Percentiles rank a stretch among this genome's conserved stretches.
These are phyloP conservation scores for Ustilago shanxiensis DNA, from an alignment of 1,284 basidiomycete genomes.

Conservation along the genomic window DNA sequence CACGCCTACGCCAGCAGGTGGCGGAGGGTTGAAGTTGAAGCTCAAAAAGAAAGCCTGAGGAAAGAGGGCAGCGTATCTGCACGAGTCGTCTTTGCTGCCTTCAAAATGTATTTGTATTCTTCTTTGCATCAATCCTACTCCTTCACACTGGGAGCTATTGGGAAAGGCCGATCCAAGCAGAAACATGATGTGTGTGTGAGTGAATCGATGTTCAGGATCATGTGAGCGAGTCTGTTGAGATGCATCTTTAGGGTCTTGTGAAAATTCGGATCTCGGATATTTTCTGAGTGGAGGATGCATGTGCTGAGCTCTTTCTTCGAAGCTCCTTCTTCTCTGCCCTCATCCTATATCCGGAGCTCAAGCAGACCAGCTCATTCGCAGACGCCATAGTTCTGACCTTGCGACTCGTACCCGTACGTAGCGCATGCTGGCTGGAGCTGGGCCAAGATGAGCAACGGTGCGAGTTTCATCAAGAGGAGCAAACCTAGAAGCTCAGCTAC, in stretches of 20 bases:
- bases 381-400: not conserved
- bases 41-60: constrained; percentile 52
- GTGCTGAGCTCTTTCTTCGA: constrained; percentile 7
- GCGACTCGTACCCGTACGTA: too few species aligned
- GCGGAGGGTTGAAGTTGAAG: constrained; percentile 48
- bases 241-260: constrained; percentile 2
- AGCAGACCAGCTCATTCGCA: not conserved
- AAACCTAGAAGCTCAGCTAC: constrained; percentile 32
- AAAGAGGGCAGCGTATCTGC: too few species aligned
- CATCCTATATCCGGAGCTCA: not conserved
- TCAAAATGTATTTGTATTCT: constrained; percentile 28
- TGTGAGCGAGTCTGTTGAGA: not conserved
- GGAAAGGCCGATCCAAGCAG: too few species aligned
- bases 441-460: constrained; percentile 20
- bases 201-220: not conserved
- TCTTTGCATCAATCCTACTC: not conserved
- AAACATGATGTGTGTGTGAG: too few species aligned
- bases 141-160: not conserved
- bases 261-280: constrained; percentile 33
- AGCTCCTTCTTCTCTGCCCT: not conserved
- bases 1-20: constrained; percentile 28
- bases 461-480: constrained; percentile 41
- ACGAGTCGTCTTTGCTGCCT: not conserved
- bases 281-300: constrained; percentile 9
- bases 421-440: not conserved